Conservation (phyloP, 2,329 filamentous ascomycete genomes). For the Chrysoporthe deuterocubensis region DNA sequence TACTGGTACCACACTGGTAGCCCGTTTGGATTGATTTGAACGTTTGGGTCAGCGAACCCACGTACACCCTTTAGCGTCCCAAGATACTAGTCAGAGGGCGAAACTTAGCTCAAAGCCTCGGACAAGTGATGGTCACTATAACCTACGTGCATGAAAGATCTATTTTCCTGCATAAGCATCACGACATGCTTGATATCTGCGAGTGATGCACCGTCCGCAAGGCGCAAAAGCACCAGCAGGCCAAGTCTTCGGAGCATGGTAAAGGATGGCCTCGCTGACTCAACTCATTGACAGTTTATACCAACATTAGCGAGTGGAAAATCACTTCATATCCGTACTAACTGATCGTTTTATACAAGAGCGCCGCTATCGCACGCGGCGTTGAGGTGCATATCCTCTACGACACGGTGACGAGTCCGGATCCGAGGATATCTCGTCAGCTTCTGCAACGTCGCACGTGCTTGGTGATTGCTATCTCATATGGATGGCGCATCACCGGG, state of each 20-base stretch:
- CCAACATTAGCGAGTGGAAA: too few relatives aligned
- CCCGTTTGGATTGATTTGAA: conserved; percentile 50
- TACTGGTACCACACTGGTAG: conserved; percentile 54
- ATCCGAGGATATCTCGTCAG: background rate
- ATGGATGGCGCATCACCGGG: background rate
- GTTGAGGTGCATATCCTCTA: too few relatives aligned
- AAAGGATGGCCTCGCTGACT: background rate
- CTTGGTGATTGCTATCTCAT: background rate
- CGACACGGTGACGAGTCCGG: background rate
- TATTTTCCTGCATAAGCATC: conserved; percentile 58
- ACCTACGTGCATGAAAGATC: conserved; percentile 40
- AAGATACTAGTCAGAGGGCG: conserved; percentile 47
- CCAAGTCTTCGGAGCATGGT: background rate
- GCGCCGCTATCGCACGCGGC: too few relatives aligned
- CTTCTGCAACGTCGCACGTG: background rate
- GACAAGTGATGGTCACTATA: background rate
- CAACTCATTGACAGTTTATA: background rate
- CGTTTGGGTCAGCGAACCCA: conserved; percentile 59
- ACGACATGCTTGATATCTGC: conserved; percentile 55
- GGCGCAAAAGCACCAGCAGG: background rate
- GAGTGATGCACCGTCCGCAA: background rate
- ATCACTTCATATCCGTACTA: too few relatives aligned
- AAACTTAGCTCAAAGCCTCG: background rate
- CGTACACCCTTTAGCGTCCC: conserved; percentile 58
- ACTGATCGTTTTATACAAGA: too few relatives aligned